Evolutionary conservation across 345 rosid genomes (phyloP).

Genomic region (Jatropha curcas): DNA sequence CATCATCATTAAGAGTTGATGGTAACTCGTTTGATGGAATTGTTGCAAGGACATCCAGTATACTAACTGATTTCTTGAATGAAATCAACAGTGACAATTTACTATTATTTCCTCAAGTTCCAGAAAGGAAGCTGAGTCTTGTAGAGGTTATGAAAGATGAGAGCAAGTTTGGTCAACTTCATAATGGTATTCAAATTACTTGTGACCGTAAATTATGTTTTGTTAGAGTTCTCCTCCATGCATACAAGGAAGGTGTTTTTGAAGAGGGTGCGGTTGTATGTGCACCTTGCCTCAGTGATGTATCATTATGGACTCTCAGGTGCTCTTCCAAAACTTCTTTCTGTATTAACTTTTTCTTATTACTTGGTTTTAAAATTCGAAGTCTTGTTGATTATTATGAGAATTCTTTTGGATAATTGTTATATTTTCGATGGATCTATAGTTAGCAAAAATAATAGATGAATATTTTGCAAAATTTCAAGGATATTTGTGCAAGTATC

Average conservation of each 20-base stretch:
- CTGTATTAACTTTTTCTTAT: not conserved
- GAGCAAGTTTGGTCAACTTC: slow-evolving; percentile 26
- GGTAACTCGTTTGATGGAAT: slow-evolving; percentile 41
- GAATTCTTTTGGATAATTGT: not conserved
- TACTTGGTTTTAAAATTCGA: not conserved
- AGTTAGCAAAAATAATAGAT: not conserved
- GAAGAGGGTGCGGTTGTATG: slow-evolving; percentile 86
- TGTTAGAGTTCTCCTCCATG: slow-evolving; percentile 72
- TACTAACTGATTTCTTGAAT: slow-evolving; percentile 42
- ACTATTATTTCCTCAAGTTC: slow-evolving; percentile 46
- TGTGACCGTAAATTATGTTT: slow-evolving; percentile 51
- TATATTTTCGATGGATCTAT: not conserved
- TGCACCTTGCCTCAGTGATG: slow-evolving; percentile 56
- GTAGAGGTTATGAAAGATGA: slow-evolving; percentile 37
- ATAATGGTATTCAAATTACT: slow-evolving; percentile 31
- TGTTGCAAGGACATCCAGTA: slow-evolving; percentile 61
- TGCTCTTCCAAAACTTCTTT: slow-evolving; percentile 13
- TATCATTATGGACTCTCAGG: slow-evolving; percentile 60
- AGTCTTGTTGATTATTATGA: not conserved
- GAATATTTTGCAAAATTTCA: slow-evolving; percentile 1
- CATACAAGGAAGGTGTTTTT: slow-evolving; percentile 68
- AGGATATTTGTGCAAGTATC: not conserved
- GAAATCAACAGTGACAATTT: slow-evolving; percentile 36
- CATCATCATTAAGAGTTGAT: slow-evolving; percentile 18
- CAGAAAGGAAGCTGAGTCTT: slow-evolving; percentile 28